Conservation (phyloP, 768 basidiomycete species). For the Chalciporus sphaerocephalus region DNA sequence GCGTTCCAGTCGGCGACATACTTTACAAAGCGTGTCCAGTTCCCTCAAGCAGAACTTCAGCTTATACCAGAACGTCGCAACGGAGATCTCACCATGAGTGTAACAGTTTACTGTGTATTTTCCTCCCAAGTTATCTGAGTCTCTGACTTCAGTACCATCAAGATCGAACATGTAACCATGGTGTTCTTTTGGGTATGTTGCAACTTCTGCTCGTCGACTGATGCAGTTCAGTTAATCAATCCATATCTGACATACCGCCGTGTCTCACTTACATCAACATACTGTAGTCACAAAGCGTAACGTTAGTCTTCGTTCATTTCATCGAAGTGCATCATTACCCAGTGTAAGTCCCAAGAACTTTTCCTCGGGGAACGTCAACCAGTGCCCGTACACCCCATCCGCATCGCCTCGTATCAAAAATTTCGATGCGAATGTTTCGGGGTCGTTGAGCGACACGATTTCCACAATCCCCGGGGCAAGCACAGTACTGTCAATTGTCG, state of each 20-base stretch:
- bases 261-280: constrained; percentile 40
- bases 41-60: constrained; percentile 41
- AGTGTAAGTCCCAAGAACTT: constrained; percentile 63
- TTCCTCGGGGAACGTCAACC: constrained; percentile 42
- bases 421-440: constrained; percentile 51
- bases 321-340: constrained; percentile 42
- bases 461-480: constrained; percentile 41
- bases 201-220: constrained; percentile 44
- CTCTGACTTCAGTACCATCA: constrained; percentile 48
- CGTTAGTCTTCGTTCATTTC: constrained; percentile 2
- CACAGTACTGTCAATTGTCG: constrained; percentile 37
- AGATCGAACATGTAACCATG: constrained; percentile 58
- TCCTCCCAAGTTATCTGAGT: constrained; percentile 29
- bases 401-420: constrained; percentile 57
- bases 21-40: constrained; percentile 78
- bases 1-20: constrained; percentile 33
- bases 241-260: neutral
- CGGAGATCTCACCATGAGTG: constrained; percentile 39
- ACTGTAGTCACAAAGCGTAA: constrained; percentile 25
- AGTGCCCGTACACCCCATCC: constrained; percentile 67
- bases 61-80: neutral
- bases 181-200: constrained; percentile 32
- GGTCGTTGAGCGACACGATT: constrained; percentile 63
- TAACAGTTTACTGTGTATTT: constrained; percentile 56
- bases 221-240: neutral